Conservation (phyloP, 2,329 filamentous ascomycete species). For the Ambrosiella cleistominuta region DNA sequence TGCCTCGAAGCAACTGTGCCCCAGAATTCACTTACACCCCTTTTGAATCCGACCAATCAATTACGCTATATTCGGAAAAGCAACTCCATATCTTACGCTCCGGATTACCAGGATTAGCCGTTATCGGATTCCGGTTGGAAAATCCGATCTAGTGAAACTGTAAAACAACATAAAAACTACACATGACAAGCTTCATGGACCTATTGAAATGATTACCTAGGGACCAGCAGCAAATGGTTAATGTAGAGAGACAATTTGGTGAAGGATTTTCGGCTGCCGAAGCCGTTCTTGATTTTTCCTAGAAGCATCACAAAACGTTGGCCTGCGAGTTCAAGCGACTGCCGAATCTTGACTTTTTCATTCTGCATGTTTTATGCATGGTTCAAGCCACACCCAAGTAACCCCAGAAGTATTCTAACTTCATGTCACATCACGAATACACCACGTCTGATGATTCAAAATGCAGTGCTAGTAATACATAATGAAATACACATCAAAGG, state of each 20-base stretch:
- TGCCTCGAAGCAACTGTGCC: not conserved
- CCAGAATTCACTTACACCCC: not conserved
- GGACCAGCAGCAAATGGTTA: too few relatives aligned
- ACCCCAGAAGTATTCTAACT: too few relatives aligned
- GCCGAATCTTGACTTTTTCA: too few relatives aligned
- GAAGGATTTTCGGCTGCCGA: not conserved
- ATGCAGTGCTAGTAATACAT: not conserved
- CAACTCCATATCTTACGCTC: not conserved
- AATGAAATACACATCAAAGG: conserved; percentile 1
- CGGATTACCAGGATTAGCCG: not conserved
- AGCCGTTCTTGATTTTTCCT: not conserved
- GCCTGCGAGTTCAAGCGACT: too few relatives aligned
- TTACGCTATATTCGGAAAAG: not conserved
- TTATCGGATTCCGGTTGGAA: conserved; percentile 2
- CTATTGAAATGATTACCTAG: too few relatives aligned
- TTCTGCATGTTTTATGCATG: too few relatives aligned
- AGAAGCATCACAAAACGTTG: not conserved
- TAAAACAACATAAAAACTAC: too few relatives aligned
- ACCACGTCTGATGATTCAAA: not conserved
- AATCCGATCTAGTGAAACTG: not conserved
- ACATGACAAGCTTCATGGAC: too few relatives aligned
- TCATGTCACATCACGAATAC: not conserved
- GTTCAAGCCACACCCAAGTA: too few relatives aligned
- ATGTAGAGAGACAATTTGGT: too few relatives aligned
- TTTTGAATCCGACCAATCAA: not conserved